Conservation (phyloP, 225 moss, liverwort and hornwort genomes). For the Climacium dendroides region DNA sequence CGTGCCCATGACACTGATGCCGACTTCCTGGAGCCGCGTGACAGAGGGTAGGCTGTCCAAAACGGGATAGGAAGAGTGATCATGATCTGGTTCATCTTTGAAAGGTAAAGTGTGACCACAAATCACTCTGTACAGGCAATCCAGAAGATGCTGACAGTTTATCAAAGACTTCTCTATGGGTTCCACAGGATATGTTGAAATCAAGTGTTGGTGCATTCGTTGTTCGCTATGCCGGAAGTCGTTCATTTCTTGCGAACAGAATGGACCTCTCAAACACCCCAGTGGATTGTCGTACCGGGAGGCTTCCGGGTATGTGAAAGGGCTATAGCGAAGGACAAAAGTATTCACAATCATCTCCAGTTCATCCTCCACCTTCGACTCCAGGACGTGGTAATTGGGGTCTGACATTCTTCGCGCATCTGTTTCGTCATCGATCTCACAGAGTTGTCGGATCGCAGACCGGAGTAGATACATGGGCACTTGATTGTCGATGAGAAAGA, state of each 20-base stretch:
- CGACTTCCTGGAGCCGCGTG: background rate
- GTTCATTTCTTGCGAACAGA: background rate
- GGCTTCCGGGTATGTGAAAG: background rate
- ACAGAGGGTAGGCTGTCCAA: background rate
- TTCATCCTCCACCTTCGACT: background rate
- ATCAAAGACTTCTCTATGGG: background rate
- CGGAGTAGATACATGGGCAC: background rate
- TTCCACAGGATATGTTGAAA: background rate
- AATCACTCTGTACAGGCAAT: background rate
- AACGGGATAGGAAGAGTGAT: no score
- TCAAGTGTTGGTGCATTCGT: background rate
- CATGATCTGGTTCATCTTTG: background rate
- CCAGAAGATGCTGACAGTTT: background rate
- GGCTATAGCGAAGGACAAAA: background rate
- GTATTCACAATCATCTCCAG: background rate
- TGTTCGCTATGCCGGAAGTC: no score
- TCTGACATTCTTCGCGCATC: background rate
- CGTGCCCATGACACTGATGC: background rate
- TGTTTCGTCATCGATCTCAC: background rate
- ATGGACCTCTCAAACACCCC: background rate
- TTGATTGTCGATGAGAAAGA: background rate
- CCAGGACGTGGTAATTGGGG: background rate
- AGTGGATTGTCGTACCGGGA: rapidly evolving
- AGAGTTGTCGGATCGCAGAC: background rate
- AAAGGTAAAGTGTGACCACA: background rate